These are phyloP conservation scores for Coniosporium tulheliwenetii DNA, from an alignment of 2,329 filamentous ascomycete species.

Conservation along the genomic window DNA sequence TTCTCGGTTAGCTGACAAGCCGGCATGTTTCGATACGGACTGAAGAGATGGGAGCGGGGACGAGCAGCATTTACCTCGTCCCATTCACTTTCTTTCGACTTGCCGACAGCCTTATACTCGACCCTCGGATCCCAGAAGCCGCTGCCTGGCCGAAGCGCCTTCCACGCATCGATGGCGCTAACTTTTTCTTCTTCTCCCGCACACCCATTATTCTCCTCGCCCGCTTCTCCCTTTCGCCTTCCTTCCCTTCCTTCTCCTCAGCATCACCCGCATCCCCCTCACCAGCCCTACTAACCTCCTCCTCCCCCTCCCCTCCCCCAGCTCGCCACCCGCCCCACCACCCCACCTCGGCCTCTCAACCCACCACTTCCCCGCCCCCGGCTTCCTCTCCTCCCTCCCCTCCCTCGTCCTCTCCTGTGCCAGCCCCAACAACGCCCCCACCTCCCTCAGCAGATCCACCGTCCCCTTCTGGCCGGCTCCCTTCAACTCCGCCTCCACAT, in stretches of 20 bases:
- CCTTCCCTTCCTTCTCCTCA: conserved; percentile 11
- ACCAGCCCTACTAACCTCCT: too few species aligned
- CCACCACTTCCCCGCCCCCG: conserved; percentile 46
- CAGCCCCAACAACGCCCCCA: conserved; percentile 39
- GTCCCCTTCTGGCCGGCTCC: conserved; percentile 12
- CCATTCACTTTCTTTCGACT: conserved; percentile 26
- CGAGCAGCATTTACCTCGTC: conserved; percentile 28
- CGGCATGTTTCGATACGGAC: background rate
- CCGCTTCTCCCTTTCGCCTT: conserved; percentile 1
- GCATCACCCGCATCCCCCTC: conserved; percentile 1
- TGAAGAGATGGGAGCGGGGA: conserved; percentile 7
- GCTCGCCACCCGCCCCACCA: conserved; percentile 32
- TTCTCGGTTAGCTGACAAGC: background rate
- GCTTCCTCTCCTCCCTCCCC: conserved; percentile 30
- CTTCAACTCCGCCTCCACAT: conserved; percentile 1
- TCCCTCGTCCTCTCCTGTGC: conserved; percentile 46
- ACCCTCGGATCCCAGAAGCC: conserved; percentile 41
- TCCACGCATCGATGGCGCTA: conserved; percentile 35
- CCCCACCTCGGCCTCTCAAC: conserved; percentile 40
- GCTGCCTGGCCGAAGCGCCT: conserved; percentile 31
- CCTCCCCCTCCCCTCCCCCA: conserved; percentile 12
- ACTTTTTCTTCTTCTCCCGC: conserved; percentile 17
- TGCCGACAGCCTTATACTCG: conserved; percentile 41
- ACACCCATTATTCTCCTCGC: background rate
- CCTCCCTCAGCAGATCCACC: conserved; percentile 41